These are phyloP conservation scores for Fagus crenata DNA, from an alignment of 306 rosid genomes.

Conservation along the genomic window DNA sequence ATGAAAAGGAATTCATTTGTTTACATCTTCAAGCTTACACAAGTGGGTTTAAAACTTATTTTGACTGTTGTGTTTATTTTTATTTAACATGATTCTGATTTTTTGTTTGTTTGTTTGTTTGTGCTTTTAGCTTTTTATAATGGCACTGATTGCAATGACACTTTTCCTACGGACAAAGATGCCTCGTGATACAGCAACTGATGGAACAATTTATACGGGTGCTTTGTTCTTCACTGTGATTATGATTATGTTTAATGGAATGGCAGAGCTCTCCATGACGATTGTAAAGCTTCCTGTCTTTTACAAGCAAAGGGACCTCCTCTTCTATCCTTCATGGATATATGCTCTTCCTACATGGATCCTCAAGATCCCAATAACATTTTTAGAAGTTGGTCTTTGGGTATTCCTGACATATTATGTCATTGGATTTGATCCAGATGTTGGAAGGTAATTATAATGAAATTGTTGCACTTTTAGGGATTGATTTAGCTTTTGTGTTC, in stretches of 20 bases:
- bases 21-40: conserved; percentile 40
- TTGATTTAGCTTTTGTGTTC: neutral
- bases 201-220: conserved; percentile 37
- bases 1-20: conserved; percentile 51
- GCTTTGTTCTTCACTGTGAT: conserved; percentile 35
- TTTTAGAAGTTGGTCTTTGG: conserved; percentile 42
- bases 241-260: conserved; percentile 39
- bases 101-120: neutral
- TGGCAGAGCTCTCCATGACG: conserved; percentile 46
- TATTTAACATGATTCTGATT: neutral
- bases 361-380: conserved; percentile 42
- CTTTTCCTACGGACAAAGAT: conserved; percentile 38
- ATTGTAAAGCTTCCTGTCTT: conserved; percentile 48
- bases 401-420: conserved; percentile 45
- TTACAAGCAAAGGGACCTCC: conserved; percentile 51
- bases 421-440: conserved; percentile 42
- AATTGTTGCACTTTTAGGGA: neutral
- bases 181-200: conserved; percentile 24
- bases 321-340: conserved; percentile 46
- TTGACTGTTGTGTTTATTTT: neutral
- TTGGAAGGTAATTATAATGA: conserved; percentile 25
- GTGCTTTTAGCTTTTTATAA: conserved; percentile 26
- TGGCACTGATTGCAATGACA: conserved; percentile 37
- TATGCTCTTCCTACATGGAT: conserved; percentile 42
- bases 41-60: conserved; percentile 24